Percentiles rank a stretch among this genome's conserved stretches.
These are phyloP conservation scores for Oenanthe sinensis DNA, from an alignment of 129 eudicot species.

Conservation along the genomic window DNA sequence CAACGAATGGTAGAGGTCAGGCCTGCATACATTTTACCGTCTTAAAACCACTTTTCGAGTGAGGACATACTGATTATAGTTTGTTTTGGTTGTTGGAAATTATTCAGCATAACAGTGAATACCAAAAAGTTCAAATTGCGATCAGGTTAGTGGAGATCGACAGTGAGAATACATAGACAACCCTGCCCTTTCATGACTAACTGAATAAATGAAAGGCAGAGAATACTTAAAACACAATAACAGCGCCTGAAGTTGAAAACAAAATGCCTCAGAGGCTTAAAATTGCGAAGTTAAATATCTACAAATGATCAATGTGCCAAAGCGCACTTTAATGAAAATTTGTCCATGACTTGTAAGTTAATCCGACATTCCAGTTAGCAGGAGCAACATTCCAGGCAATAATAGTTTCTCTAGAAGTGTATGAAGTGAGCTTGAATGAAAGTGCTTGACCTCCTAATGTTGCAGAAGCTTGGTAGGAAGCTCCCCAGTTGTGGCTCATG, in stretches of 20 bases:
- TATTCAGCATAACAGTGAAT: background rate
- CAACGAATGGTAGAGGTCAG: background rate
- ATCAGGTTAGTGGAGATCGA: background rate
- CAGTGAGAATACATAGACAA: background rate
- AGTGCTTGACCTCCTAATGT: slow-evolving; percentile 57
- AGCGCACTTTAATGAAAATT: slow-evolving; percentile 45
- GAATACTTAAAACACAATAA: background rate
- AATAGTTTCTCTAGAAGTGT: slow-evolving; percentile 54
- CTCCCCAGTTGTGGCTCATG: slow-evolving; percentile 99
- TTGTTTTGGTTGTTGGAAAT: background rate
- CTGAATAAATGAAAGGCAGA: background rate
- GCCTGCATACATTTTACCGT: background rate
- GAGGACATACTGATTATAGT: background rate
- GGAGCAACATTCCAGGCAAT: slow-evolving; percentile 73
- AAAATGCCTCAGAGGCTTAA: slow-evolving; percentile 6
- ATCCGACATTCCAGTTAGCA: slow-evolving; percentile 57
- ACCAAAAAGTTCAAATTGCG: background rate
- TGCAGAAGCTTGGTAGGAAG: slow-evolving; percentile 75
- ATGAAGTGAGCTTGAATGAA: slow-evolving; percentile 63
- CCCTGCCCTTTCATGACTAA: background rate
- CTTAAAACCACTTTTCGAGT: background rate
- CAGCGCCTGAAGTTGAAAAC: background rate
- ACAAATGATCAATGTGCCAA: background rate
- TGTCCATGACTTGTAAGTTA: slow-evolving; percentile 52
- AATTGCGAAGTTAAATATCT: background rate